phyloP scores from a whole-genome alignment of 2,329 filamentous ascomycete genomes.

The Simplicillium aogashimaense region DNA sequence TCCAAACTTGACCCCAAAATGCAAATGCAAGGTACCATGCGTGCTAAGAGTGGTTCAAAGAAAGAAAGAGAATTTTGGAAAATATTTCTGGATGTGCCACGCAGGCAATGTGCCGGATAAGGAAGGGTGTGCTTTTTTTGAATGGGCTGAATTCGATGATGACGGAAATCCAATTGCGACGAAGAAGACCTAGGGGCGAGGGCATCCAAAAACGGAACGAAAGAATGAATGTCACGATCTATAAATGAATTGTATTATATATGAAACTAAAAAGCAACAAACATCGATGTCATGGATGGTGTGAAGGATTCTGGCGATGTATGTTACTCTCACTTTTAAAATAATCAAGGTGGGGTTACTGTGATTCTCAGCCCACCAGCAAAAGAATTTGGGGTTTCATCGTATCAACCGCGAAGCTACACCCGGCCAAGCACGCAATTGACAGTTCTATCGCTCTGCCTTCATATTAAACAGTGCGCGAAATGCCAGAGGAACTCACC shows the following conservation, averaged over 20 bases:
- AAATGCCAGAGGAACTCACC: slow-evolving; percentile 23
- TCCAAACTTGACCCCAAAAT: slow-evolving; percentile 68
- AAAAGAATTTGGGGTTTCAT: neutral
- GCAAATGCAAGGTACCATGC: slow-evolving; percentile 60
- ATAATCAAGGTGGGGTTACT: no score
- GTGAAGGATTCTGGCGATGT: no score
- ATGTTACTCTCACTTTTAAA: no score
- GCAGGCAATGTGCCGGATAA: slow-evolving; percentile 60
- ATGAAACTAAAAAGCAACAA: no score
- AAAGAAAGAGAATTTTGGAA: slow-evolving; percentile 65
- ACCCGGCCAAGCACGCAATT: neutral
- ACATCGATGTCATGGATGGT: no score
- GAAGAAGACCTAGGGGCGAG: neutral
- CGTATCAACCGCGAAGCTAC: neutral
- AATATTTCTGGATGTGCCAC: slow-evolving; percentile 94
- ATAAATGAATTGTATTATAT: no score
- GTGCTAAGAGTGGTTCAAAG: slow-evolving; percentile 70
- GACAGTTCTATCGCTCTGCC: no score
- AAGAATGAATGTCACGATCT: no score
- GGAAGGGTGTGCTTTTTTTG: slow-evolving; percentile 65
- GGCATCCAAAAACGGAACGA: neutral
- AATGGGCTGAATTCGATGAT: slow-evolving; percentile 80
- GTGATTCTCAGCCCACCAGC: no score
- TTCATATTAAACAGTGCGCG: neutral
- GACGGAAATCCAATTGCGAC: slow-evolving; percentile 59